Percentiles rank a stretch among this genome's conserved stretches.
phyloP scores from a whole-genome alignment of 1,284 basidiomycete species.

The Gymnopus androsaceus region DNA sequence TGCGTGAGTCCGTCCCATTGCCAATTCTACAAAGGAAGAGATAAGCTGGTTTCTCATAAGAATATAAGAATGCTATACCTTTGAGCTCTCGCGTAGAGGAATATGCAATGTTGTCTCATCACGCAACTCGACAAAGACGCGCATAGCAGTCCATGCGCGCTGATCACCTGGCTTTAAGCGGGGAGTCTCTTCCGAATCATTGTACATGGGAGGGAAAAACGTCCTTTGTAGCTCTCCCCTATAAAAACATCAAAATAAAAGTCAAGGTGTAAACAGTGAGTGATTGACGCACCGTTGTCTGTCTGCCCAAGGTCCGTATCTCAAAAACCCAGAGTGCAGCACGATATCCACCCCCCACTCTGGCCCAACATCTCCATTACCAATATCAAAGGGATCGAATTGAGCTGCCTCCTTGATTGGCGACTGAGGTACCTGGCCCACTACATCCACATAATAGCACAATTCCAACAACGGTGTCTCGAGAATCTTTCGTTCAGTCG shows the following conservation, averaged over 20 bases:
- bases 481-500: conserved; percentile 81
- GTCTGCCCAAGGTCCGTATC: conserved; percentile 95
- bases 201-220: conserved; percentile 83
- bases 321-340: conserved; percentile 70
- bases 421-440: conserved; percentile 59
- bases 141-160: conserved; percentile 79
- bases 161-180: conserved; percentile 73
- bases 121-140: conserved; percentile 78
- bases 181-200: conserved; percentile 57
- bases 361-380: conserved; percentile 85
- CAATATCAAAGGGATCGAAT: conserved; percentile 64
- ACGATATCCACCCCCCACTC: conserved; percentile 91
- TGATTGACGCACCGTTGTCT: conserved; percentile 67
- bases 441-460: conserved; percentile 81
- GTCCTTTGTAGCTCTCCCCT: conserved; percentile 76
- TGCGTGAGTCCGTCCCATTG: conserved; percentile 71
- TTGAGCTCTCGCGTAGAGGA: conserved; percentile 86
- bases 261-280: background rate
- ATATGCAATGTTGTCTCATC: conserved; percentile 77
- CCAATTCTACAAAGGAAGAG: conserved; percentile 62
- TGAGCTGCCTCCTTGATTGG: conserved; percentile 34
- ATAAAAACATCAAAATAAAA: background rate
- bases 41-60: background rate
- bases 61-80: conserved; percentile 43
- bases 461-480: conserved; percentile 76